Conservation (phyloP, 176 grass and related monocot genomes). For the Triticum turgidum region DNA sequence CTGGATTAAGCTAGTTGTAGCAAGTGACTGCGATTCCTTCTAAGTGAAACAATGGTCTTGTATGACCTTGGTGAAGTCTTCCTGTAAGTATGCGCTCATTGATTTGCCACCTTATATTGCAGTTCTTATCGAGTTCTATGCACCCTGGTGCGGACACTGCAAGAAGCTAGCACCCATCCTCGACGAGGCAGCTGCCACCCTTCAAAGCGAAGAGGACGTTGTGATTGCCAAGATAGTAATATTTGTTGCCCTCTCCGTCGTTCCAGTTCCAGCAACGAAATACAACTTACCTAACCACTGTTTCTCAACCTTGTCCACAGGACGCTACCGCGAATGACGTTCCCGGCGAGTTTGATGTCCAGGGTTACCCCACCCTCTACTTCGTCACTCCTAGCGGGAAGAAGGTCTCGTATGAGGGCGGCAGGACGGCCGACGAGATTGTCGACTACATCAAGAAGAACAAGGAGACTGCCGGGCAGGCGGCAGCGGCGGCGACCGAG, state of each 20-base stretch:
- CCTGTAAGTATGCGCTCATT: not conserved
- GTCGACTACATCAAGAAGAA: conserved; percentile 65
- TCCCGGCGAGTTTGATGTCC: conserved; percentile 54
- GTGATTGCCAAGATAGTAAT: conserved; percentile 96
- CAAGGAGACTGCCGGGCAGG: conserved; percentile 44
- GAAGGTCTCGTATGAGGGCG: conserved; percentile 40
- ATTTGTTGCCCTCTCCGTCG: not conserved
- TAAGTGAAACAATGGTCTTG: not conserved
- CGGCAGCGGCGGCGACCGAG: not conserved
- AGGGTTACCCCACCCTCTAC: conserved; percentile 90
- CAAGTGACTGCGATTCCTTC: too few relatives aligned
- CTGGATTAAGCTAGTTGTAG: not conserved
- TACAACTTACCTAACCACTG: not conserved
- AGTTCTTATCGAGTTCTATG: conserved; percentile 97
- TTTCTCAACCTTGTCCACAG: conserved; percentile 25
- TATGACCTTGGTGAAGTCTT: not conserved
- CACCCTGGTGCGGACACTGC: conserved; percentile 97
- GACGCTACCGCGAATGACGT: conserved; percentile 84
- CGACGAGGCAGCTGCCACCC: conserved; percentile 71
- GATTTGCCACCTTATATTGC: not conserved
- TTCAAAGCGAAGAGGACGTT: conserved; percentile 74
- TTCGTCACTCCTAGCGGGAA: conserved; percentile 77
- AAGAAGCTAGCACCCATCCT: conserved; percentile 84
- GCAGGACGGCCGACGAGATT: conserved; percentile 62
- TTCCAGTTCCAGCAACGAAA: not conserved